phyloP scores from a whole-genome alignment of 2,329 filamentous ascomycete species.

The Cercospora nicotianae region DNA sequence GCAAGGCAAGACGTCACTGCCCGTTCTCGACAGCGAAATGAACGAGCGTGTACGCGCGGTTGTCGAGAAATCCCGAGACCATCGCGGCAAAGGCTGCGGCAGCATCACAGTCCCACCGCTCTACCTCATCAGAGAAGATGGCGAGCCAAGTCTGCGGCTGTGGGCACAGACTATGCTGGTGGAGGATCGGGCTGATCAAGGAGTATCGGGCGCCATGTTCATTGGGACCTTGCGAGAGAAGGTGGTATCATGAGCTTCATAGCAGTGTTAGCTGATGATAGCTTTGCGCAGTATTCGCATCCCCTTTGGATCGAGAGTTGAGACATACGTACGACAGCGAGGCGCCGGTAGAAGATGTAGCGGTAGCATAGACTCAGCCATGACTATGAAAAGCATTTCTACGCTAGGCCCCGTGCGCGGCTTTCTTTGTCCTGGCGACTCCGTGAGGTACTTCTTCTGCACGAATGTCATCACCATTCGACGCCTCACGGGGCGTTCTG shows the following conservation, averaged over 20 bases:
- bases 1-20: conserved; percentile 85
- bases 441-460: background rate
- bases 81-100: conserved; percentile 81
- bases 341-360: background rate
- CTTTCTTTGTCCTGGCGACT: background rate
- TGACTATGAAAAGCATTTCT: conserved; percentile 2
- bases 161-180: conserved; percentile 97
- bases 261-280: background rate
- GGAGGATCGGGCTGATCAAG: conserved; percentile 92
- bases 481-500: background rate
- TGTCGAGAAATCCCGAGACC: conserved; percentile 86
- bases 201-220: conserved; percentile 90
- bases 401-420: background rate
- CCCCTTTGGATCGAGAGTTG: background rate
- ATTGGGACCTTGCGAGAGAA: conserved; percentile 91
- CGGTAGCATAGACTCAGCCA: conserved; percentile 10
- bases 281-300: background rate
- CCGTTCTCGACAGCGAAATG: conserved; percentile 91
- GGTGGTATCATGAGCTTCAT: conserved; percentile 56
- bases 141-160: conserved; percentile 88
- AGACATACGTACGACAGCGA: conserved; percentile 1
- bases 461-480: background rate
- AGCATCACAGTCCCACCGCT: conserved; percentile 91
- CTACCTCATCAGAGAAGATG: conserved; percentile 92
- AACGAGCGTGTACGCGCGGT: conserved; percentile 91